Percentiles rank a stretch among this genome's conserved stretches.
Conservation (phyloP, 2,329 filamentous ascomycete species). For the Cucurbitaria berberidis region DNA sequence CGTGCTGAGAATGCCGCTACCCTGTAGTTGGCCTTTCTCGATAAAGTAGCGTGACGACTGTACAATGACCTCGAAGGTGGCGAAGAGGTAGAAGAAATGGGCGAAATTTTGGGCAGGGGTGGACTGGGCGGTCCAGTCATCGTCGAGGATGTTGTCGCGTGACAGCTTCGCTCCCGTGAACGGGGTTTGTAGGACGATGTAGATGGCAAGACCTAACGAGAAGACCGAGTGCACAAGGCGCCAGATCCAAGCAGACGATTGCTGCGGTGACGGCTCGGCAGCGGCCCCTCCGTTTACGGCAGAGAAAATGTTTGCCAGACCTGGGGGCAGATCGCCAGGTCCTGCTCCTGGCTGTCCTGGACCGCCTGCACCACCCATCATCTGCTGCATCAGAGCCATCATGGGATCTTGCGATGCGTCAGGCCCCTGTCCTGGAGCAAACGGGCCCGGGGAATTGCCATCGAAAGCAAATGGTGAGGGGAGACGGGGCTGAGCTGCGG, state of each 20-base stretch:
- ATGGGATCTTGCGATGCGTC: conserved; percentile 65
- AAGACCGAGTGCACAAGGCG: conserved; percentile 75
- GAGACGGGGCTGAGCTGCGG: conserved; percentile 54
- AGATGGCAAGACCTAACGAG: conserved; percentile 71
- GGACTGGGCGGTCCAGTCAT: conserved; percentile 40
- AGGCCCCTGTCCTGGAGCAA: conserved; percentile 26
- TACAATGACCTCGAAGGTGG: conserved; percentile 74
- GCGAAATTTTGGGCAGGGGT: conserved; percentile 51
- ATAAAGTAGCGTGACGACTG: conserved; percentile 74
- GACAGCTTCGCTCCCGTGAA: conserved; percentile 71
- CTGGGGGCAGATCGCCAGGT: conserved; percentile 47
- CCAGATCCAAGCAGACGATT: conserved; percentile 66
- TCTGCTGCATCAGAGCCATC: conserved; percentile 77
- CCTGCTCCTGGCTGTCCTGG: conserved; percentile 29
- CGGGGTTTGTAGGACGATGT: conserved; percentile 70
- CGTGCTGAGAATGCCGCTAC: conserved; percentile 68
- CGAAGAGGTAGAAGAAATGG: conserved; percentile 80
- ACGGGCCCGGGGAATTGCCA: conserved; percentile 22
- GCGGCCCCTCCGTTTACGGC: conserved; percentile 53
- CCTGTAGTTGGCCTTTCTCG: conserved; percentile 65
- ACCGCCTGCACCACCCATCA: conserved; percentile 61
- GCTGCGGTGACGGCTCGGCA: conserved; percentile 43
- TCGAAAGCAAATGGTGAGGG: conserved; percentile 45
- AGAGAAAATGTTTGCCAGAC: conserved; percentile 53
- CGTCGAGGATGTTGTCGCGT: conserved; percentile 49